Conservation (phyloP, 768 basidiomycete genomes). For the Bullera alba region DNA sequence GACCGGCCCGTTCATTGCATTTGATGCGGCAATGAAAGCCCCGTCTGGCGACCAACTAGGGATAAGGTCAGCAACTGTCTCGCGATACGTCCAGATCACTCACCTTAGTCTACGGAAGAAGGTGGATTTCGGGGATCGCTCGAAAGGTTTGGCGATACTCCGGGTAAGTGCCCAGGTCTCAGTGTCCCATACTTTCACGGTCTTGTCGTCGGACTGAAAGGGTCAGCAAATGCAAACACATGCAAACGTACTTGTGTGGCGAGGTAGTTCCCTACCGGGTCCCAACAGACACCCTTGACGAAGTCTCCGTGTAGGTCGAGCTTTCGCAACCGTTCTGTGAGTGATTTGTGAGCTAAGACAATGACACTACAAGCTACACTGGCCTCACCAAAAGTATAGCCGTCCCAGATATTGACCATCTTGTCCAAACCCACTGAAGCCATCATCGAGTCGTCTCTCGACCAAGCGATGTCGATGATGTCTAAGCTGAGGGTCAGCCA, state of each 20-base stretch:
- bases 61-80: not conserved
- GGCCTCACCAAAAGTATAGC: constrained; percentile 70
- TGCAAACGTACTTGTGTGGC: constrained; percentile 59
- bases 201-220: constrained; percentile 83
- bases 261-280: constrained; percentile 93
- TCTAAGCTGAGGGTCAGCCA: constrained; percentile 40
- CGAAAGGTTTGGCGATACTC: constrained; percentile 82
- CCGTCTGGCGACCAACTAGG: constrained; percentile 96
- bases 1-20: constrained; percentile 94
- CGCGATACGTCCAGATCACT: constrained; percentile 4
- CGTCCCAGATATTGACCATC: constrained; percentile 87
- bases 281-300: constrained; percentile 98
- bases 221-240: not conserved
- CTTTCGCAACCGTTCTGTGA: constrained; percentile 69
- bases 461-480: constrained; percentile 93
- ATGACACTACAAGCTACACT: not conserved
- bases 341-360: constrained; percentile 3
- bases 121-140: constrained; percentile 86
- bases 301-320: constrained; percentile 89
- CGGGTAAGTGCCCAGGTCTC: constrained; percentile 82
- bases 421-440: constrained; percentile 93
- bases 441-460: constrained; percentile 80
- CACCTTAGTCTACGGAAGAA: constrained; percentile 88
- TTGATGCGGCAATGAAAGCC: constrained; percentile 95
- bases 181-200: constrained; percentile 94